Evolutionary conservation across 176 grass and related monocot genomes (phyloP).

Genomic region (Carex myosuroides): DNA sequence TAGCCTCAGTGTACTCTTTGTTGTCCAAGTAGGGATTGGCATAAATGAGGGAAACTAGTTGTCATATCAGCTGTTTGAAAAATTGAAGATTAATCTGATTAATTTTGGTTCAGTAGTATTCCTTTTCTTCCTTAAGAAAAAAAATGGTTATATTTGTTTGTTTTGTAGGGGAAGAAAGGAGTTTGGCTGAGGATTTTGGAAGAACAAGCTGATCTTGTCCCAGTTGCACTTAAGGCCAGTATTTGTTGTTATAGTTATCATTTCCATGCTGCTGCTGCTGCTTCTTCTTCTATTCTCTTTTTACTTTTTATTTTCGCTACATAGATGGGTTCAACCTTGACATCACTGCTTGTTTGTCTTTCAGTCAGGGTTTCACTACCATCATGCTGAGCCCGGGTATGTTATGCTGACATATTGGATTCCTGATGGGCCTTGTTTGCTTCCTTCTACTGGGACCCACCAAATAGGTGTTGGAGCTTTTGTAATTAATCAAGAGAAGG

Average conservation of each 20-base stretch:
- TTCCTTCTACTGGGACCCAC: conserved; percentile 56
- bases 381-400: conserved; percentile 63
- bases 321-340: not conserved
- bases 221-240: conserved; percentile 55
- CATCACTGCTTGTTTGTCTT: not conserved
- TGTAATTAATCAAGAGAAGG: conserved; percentile 47
- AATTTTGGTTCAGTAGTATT: not conserved
- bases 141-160: not conserved
- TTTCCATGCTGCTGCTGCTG: not conserved
- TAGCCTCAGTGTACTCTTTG: not conserved
- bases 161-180: conserved; percentile 45
- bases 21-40: not conserved
- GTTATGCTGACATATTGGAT: conserved; percentile 68
- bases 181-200: conserved; percentile 58
- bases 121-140: conserved; percentile 1
- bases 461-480: conserved; percentile 69
- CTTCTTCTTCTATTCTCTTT: not conserved
- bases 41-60: not conserved
- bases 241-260: not conserved
- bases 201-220: conserved; percentile 48
- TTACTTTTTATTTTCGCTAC: not conserved
- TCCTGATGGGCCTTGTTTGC: conserved; percentile 42
- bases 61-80: not conserved
- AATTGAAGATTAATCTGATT: not conserved
- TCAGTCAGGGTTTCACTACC: conserved; percentile 52